Conservation (phyloP, 2,329 filamentous ascomycete genomes). For the Cercospora janseana region DNA sequence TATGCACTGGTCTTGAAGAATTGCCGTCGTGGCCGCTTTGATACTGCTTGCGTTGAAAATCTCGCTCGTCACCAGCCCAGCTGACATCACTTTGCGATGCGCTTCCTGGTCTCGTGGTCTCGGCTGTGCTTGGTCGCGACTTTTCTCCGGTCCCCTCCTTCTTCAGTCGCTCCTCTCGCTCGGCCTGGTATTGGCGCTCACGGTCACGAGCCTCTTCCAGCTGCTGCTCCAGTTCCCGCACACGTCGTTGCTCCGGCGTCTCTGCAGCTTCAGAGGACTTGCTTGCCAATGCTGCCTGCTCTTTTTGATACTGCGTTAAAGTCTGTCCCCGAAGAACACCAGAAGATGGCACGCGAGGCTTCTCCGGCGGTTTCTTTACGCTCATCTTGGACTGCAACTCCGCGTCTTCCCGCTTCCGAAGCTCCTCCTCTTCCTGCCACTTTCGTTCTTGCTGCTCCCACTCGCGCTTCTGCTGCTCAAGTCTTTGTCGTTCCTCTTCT, state of each 20-base stretch:
- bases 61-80: conserved; percentile 66
- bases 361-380: conserved; percentile 63
- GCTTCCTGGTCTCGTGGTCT: conserved; percentile 28
- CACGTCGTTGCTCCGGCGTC: conserved; percentile 62
- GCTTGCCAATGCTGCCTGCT: conserved; percentile 50
- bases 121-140: conserved; percentile 38
- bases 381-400: conserved; percentile 64
- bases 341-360: conserved; percentile 42
- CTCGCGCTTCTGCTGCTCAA: conserved; percentile 66
- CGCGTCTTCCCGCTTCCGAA: conserved; percentile 67
- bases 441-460: conserved; percentile 75
- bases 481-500: conserved; percentile 58
- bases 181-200: conserved; percentile 62
- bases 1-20: conserved; percentile 36
- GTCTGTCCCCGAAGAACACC: conserved; percentile 75
- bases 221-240: conserved; percentile 76
- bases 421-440: conserved; percentile 76
- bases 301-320: conserved; percentile 80
- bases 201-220: conserved; percentile 66
- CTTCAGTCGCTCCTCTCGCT: conserved; percentile 55
- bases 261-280: conserved; percentile 38
- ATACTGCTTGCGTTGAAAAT: conserved; percentile 61
- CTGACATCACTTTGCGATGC: conserved; percentile 57
- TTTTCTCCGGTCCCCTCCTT: conserved; percentile 36
- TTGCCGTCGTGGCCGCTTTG: conserved; percentile 38